Percentiles rank a stretch among this genome's conserved stretches.
These are phyloP conservation scores for Lophiostoma macrostomum DNA, from an alignment of 495 filamentous ascomycete genomes.

Conservation along the genomic window DNA sequence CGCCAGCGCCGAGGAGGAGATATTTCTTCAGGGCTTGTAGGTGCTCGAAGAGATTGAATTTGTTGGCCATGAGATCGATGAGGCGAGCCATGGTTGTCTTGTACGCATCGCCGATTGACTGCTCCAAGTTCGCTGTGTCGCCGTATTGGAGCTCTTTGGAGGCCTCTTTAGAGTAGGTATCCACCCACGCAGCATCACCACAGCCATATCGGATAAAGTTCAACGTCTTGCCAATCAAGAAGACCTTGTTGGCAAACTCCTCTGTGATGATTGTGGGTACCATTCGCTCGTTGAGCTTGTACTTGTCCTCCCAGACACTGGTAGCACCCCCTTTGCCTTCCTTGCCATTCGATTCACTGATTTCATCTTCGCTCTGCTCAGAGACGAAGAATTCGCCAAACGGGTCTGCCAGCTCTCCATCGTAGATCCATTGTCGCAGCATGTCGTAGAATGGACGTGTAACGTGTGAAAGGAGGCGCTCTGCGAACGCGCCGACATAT, in stretches of 20 bases:
- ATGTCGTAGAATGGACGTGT: conserved; percentile 98
- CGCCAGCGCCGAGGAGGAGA: conserved; percentile 88
- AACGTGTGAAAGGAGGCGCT: conserved; percentile 83
- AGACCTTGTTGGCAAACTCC: conserved; percentile 92
- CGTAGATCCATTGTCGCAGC: conserved; percentile 95
- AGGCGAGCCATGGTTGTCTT: conserved; percentile 94
- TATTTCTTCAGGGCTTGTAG: conserved; percentile 91
- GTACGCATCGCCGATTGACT: conserved; percentile 94
- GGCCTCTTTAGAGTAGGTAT: conserved; percentile 88
- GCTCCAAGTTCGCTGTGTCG: conserved; percentile 85
- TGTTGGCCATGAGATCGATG: conserved; percentile 88
- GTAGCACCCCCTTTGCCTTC: conserved; percentile 57
- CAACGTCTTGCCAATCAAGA: conserved; percentile 93
- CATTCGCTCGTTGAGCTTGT: conserved; percentile 79
- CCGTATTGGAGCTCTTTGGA: conserved; percentile 92
- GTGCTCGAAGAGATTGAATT: conserved; percentile 92
- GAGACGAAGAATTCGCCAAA: conserved; percentile 94
- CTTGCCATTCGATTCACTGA: conserved; percentile 44
- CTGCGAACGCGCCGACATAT: conserved; percentile 89
- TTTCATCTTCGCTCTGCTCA: conserved; percentile 61
- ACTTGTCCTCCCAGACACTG: conserved; percentile 98
- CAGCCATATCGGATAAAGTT: conserved; percentile 98
- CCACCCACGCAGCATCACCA: conserved; percentile 90
- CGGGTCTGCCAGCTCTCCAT: conserved; percentile 94
- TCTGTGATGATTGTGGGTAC: conserved; percentile 87